A percentile compares a stretch with the other conserved stretches of the same genome.
These are phyloP conservation scores for Phalaenopsis aphrodite DNA, from an alignment of 106 monocot species.

Conservation along the genomic window DNA sequence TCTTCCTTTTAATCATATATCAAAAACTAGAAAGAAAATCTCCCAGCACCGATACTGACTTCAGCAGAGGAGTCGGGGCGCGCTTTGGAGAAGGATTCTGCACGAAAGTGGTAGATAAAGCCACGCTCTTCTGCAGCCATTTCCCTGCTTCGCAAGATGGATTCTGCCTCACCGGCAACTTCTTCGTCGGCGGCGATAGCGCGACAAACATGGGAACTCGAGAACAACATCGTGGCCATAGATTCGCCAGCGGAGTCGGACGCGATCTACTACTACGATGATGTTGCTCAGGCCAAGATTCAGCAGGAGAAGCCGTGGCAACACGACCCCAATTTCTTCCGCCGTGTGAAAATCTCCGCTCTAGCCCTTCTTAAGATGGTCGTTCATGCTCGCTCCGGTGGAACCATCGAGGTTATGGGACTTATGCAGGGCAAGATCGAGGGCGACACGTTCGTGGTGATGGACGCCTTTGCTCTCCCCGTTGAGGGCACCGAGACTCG, in stretches of 20 bases:
- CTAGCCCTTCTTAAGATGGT: constrained; percentile 98
- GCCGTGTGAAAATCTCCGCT: constrained; percentile 66
- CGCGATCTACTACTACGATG: constrained; percentile 86
- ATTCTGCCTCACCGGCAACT: background rate
- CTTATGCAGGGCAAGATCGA: constrained; percentile 97
- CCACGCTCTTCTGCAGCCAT: background rate
- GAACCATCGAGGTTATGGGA: constrained; percentile 97
- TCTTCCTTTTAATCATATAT: too few relatives aligned
- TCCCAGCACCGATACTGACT: too few relatives aligned
- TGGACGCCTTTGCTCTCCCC: constrained; percentile 96
- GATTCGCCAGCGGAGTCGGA: constrained; percentile 28
- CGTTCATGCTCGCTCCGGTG: constrained; percentile 86
- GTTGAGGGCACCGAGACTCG: constrained; percentile 97
- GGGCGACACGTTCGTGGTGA: constrained; percentile 77
- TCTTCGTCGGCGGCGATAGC: constrained; percentile 54
- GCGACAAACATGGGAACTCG: constrained; percentile 85
- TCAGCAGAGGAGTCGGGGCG: too few relatives aligned
- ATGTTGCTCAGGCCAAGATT: constrained; percentile 42
- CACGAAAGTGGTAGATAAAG: background rate
- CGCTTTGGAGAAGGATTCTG: too few relatives aligned
- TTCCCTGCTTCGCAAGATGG: background rate
- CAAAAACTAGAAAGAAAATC: too few relatives aligned
- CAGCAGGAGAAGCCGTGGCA: constrained; percentile 92
- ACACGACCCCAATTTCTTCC: constrained; percentile 77
- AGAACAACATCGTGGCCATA: constrained; percentile 59